Conservation (phyloP, 2,329 filamentous ascomycete genomes). For the Diaporthe australafricana region DNA sequence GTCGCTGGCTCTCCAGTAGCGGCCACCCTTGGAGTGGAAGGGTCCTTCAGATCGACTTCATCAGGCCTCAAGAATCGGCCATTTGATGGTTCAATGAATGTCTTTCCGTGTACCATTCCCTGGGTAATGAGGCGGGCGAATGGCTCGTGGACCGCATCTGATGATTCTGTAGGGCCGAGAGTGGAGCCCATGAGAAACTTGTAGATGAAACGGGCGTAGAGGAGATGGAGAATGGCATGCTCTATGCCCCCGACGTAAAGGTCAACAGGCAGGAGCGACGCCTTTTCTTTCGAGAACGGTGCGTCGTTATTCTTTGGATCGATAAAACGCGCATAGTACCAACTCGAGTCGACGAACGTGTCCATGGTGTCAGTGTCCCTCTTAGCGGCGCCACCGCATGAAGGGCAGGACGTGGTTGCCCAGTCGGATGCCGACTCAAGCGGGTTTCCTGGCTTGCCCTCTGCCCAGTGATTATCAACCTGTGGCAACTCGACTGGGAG, state of each 20-base stretch:
- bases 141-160: constrained; percentile 69
- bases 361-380: constrained; percentile 96
- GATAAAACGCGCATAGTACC: constrained; percentile 88
- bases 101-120: constrained; percentile 93
- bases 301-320: constrained; percentile 73
- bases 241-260: constrained; percentile 92
- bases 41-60: constrained; percentile 75
- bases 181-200: constrained; percentile 78
- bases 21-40: constrained; percentile 69
- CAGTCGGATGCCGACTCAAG: constrained; percentile 79
- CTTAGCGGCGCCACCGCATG: constrained; percentile 76
- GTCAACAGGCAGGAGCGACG: constrained; percentile 78
- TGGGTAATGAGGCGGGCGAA: constrained; percentile 88
- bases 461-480: constrained; percentile 75
- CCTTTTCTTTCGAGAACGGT: constrained; percentile 71
- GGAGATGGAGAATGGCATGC: constrained; percentile 88
- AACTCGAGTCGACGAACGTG: constrained; percentile 94
- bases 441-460: constrained; percentile 80
- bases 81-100: constrained; percentile 78
- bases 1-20: constrained; percentile 69
- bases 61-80: constrained; percentile 82
- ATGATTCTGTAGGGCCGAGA: constrained; percentile 55
- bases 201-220: constrained; percentile 91
- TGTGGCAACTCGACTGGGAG: constrained; percentile 82
- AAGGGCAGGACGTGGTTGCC: constrained; percentile 80